Evolutionary conservation across 768 basidiomycete species (phyloP), one percentile per base, ranked within the genome.

Genomic region (Agrocybe chaxingu): DNA sequence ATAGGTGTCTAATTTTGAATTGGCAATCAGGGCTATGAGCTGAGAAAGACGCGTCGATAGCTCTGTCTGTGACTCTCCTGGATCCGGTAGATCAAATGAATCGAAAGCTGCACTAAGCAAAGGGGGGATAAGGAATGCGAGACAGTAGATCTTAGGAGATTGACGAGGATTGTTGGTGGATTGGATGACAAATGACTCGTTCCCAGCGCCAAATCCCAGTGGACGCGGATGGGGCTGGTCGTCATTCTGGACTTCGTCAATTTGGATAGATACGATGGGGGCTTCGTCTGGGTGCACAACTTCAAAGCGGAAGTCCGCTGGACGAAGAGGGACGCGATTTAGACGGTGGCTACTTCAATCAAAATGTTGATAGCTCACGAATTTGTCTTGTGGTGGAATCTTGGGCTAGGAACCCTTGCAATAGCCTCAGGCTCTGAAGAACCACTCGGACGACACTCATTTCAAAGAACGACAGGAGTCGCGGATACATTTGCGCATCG

Each of bases 381-480:
- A 5, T 47, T 42, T 37, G 24, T 47, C 36, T 29, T 18, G 44
- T 19, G 36, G 18, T 24, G 30, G 45, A 12, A 31, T 52, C 43
- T 37, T 47, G 19, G 42, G 24, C 32, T 16, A 13, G 10, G 30
- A 30, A 24, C 10, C 45, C 49, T 44, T 50, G 53, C 3, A 69
- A 53, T 19, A 63, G 63, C 24, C 60, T 62, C 31, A 86, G 68
- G 45, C 73, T 74, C 40, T 76, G 70, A 11, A 90, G 66, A 31
- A 82, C 67, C 24, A 73, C 71, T 48, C 80, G 75, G 7, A 91
- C 57, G 24, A 89, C 66, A 13, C 73, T 71, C 19, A 77, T 76
- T 53, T 90, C 84, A 53, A 89, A 88, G 65, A 91, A 89, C 2
- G 69, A 66, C 38, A 91, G 69, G 7, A 92, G 65, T 7, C 85